Evolutionary conservation across 257 asterid genomes (phyloP).

Genomic region (Nicotiana benthamiana): DNA sequence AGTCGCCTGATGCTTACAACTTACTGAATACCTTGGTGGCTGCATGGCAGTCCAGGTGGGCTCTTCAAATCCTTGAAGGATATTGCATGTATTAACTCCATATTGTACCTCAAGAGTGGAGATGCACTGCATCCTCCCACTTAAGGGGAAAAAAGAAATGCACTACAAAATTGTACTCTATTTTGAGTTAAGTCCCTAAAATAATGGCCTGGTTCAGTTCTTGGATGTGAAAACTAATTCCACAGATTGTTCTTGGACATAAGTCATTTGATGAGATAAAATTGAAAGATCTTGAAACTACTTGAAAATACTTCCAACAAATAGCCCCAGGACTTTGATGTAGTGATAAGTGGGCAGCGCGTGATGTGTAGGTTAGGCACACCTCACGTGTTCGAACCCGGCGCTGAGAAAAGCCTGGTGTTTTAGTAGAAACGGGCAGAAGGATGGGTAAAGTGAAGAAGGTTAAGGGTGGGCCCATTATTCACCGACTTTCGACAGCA

Average conservation of each 20-base stretch:
- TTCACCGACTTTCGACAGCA: not conserved
- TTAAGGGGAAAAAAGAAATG: not conserved
- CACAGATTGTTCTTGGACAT: not conserved
- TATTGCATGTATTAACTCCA: not conserved
- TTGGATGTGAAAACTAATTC: not conserved
- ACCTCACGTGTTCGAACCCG: not conserved
- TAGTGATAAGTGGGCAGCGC: not conserved
- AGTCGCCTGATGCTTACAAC: slow-evolving; percentile 50
- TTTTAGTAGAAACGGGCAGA: not conserved
- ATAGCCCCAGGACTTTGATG: not conserved
- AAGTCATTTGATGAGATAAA: not conserved
- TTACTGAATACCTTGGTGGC: slow-evolving; percentile 51
- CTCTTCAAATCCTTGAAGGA: not conserved
- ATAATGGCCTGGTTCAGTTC: not conserved
- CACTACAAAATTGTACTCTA: not conserved
- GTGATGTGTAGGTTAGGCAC: not conserved
- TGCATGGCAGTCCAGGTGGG: slow-evolving; percentile 75
- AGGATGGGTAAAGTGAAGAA: not conserved
- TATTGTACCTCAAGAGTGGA: not conserved
- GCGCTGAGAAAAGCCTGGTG: not conserved
- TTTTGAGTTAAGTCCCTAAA: not conserved
- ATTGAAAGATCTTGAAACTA: not conserved
- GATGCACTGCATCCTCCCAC: not conserved
- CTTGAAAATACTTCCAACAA: not conserved
- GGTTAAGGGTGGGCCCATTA: not conserved